These are phyloP conservation scores for Bolboschoenus planiculmis DNA, from an alignment of 176 grass and related monocot species.

Conservation along the genomic window DNA sequence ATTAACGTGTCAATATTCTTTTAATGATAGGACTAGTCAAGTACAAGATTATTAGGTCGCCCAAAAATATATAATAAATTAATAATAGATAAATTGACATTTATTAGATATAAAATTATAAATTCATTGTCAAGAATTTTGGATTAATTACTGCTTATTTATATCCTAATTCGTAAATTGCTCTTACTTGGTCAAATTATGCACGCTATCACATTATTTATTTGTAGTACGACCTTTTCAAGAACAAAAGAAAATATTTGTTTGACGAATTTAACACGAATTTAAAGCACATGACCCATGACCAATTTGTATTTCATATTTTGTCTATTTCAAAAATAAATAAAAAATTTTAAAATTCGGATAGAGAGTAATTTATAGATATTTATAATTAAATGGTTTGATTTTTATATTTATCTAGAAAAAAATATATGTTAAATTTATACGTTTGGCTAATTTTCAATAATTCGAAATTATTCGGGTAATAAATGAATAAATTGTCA, in stretches of 20 bases:
- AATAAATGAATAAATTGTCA: no score
- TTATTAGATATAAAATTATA: no score
- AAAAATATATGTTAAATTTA: no score
- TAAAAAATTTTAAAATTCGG: no score
- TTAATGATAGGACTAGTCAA: not conserved
- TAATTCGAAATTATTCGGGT: no score
- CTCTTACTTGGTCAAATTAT: not conserved
- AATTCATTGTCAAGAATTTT: not conserved
- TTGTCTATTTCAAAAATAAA: not conserved
- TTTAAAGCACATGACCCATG: not conserved
- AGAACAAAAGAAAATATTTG: not conserved
- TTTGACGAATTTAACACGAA: not conserved
- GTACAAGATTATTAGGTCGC: not conserved
- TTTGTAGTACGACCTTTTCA: not conserved
- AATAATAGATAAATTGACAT: no score
- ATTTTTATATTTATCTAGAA: no score
- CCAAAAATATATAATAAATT: no score
- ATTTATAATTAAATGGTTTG: no score
- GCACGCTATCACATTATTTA: not conserved
- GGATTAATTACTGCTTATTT: not conserved
- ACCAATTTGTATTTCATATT: not conserved
- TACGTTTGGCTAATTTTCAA: no score
- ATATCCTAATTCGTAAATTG: not conserved
- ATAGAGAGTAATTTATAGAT: no score
- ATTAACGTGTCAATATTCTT: not conserved